Evolutionary conservation across 2,329 filamentous ascomycete species (phyloP).

Genomic region (Aspergillus viridinutans): DNA sequence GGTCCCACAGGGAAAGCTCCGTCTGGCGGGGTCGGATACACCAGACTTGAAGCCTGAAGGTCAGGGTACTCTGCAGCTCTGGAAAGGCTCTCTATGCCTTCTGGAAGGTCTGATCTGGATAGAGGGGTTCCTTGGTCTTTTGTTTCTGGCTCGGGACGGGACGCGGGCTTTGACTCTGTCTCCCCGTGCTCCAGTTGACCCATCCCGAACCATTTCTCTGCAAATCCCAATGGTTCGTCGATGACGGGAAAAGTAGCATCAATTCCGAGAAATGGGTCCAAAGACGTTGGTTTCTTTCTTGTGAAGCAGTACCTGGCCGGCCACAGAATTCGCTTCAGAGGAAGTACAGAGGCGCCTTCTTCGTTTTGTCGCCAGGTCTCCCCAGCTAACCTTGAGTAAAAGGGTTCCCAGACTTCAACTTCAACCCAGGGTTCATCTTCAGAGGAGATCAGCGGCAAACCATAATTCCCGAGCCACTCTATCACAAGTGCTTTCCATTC

Average conservation of each 20-base stretch:
- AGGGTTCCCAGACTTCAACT: conserved; percentile 39
- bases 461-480: conserved; percentile 36
- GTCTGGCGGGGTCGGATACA: conserved; percentile 54
- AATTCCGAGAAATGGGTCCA: conserved; percentile 14
- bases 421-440: conserved; percentile 38
- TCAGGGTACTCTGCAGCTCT: conserved; percentile 37
- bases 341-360: conserved; percentile 24
- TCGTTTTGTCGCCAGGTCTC: conserved; percentile 27
- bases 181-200: conserved; percentile 21
- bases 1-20: conserved; percentile 35
- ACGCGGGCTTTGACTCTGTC: conserved; percentile 11
- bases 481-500: conserved; percentile 36
- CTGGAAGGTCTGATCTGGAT: conserved; percentile 21
- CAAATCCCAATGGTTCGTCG: conserved; percentile 41
- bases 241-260: conserved; percentile 13
- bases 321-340: conserved; percentile 43
- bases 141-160: conserved; percentile 17
- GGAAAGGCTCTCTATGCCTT: conserved; percentile 36
- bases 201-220: conserved; percentile 37
- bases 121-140: conserved; percentile 24
- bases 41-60: conserved; percentile 38
- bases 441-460: conserved; percentile 25
- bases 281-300: conserved; percentile 22
- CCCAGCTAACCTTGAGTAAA: conserved; percentile 34
- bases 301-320: conserved; percentile 42